These are phyloP conservation scores for Telfairia occidentalis DNA, from an alignment of 331 rosid genomes.

Conservation along the genomic window DNA sequence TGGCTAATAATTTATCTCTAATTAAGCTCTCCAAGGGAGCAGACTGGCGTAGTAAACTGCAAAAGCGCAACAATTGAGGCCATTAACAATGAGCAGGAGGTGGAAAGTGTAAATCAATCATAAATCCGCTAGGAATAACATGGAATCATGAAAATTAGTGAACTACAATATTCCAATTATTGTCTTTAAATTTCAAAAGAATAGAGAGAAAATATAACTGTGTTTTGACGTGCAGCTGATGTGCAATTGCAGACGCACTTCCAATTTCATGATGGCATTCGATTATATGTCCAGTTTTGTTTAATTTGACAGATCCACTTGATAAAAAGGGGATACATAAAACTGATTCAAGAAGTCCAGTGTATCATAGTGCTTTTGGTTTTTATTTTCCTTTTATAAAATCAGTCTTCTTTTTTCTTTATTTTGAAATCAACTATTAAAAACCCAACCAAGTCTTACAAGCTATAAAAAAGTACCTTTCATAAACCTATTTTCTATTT, in stretches of 20 bases:
- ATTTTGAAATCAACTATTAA: too few relatives aligned
- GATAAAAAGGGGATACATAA: not conserved
- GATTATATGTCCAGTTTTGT: not conserved
- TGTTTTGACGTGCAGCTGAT: not conserved
- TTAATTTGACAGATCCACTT: not conserved
- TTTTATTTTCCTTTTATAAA: too few relatives aligned
- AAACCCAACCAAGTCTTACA: too few relatives aligned
- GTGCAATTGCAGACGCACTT: not conserved
- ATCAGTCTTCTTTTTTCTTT: too few relatives aligned
- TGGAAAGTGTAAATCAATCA: not conserved
- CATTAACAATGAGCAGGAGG: not conserved
- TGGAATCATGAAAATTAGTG: not conserved
- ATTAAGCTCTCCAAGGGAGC: conserved; percentile 76
- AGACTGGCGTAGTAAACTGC: conserved; percentile 76
- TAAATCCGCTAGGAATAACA: not conserved
- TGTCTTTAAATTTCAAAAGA: not conserved
- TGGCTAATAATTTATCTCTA: conserved; percentile 62
- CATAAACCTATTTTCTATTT: too few relatives aligned
- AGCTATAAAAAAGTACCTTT: too few relatives aligned
- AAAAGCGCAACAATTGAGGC: conserved; percentile 13
- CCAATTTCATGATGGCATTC: not conserved
- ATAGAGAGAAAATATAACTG: not conserved
- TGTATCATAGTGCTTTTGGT: too few relatives aligned
- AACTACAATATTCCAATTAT: not conserved
- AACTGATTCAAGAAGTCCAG: not conserved